Conservation (phyloP, 176 grass and related monocot genomes). For the Metroxylon sagu region DNA sequence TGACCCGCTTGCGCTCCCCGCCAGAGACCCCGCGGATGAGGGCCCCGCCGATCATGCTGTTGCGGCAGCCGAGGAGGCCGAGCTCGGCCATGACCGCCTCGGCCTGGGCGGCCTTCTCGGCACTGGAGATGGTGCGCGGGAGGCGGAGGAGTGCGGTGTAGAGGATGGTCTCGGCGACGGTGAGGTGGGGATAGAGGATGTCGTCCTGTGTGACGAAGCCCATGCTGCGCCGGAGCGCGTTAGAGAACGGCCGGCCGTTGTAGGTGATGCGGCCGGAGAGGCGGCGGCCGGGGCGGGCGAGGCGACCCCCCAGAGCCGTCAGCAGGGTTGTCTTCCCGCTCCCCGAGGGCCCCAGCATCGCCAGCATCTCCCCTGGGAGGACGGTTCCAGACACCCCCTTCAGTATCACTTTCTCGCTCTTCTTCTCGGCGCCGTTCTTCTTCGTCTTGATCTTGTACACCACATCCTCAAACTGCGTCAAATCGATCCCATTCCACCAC, state of each 20-base stretch:
- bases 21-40: slow-evolving; percentile 36
- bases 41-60: neutral
- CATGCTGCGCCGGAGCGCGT: neutral
- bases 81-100: neutral
- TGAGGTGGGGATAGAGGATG: neutral
- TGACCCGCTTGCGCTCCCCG: slow-evolving; percentile 43
- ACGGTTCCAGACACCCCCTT: neutral
- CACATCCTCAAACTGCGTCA: neutral
- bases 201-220: neutral
- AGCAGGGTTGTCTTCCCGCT: neutral
- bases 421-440: neutral
- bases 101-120: neutral
- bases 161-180: neutral
- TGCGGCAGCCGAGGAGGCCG: neutral
- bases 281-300: neutral
- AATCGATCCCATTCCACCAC: neutral
- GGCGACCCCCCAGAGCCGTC: neutral
- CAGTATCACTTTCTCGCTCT: neutral
- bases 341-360: neutral
- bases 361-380: neutral
- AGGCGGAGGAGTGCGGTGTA: slow-evolving; percentile 3
- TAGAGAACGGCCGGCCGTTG: neutral
- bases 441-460: neutral
- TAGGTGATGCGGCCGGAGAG: neutral
- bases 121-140: neutral